Percentiles rank a stretch among this genome's conserved stretches.
These are phyloP conservation scores for Aspergillus melleus DNA, from an alignment of 2,329 filamentous ascomycete species.

Conservation along the genomic window DNA sequence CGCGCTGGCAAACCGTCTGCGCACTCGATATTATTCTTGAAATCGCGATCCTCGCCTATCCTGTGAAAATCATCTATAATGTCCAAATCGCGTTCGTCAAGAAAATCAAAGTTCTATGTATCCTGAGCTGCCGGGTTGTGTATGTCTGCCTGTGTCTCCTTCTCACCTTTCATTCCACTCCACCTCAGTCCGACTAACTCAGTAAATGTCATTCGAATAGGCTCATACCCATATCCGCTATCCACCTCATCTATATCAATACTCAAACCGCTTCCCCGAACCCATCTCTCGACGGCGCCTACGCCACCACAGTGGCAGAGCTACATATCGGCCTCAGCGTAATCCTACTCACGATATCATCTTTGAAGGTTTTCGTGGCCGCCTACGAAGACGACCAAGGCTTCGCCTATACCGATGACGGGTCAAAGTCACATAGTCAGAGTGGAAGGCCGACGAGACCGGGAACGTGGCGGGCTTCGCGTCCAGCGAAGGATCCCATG, in stretches of 20 bases:
- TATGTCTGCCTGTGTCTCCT: conserved; percentile 20
- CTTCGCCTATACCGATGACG: conserved; percentile 24
- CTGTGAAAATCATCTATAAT: conserved; percentile 38
- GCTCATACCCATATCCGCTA: conserved; percentile 39
- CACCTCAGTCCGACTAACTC: too few species aligned
- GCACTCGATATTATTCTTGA: conserved; percentile 45
- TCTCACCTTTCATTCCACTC: too few species aligned
- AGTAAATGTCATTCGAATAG: conserved; percentile 19
- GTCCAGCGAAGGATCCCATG: background rate
- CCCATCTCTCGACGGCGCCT: conserved; percentile 38
- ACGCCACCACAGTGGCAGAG: conserved; percentile 40
- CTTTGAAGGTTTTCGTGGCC: conserved; percentile 47
- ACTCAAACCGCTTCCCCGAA: conserved; percentile 33
- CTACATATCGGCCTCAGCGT: conserved; percentile 45
- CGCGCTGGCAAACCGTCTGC: conserved; percentile 41
- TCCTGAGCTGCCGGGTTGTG: conserved; percentile 45
- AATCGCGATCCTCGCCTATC: conserved; percentile 36
- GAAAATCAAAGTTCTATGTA: conserved; percentile 41
- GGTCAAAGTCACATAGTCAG: conserved; percentile 9
- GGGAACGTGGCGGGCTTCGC: background rate
- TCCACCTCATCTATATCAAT: conserved; percentile 42
- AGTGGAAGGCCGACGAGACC: background rate
- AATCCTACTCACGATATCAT: conserved; percentile 44
- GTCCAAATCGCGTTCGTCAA: conserved; percentile 41
- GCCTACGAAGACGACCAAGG: conserved; percentile 31